Percentiles rank a stretch among this genome's conserved stretches.
These are phyloP conservation scores for Periconia digitata DNA, from an alignment of 2,329 filamentous ascomycete genomes.

Conservation along the genomic window DNA sequence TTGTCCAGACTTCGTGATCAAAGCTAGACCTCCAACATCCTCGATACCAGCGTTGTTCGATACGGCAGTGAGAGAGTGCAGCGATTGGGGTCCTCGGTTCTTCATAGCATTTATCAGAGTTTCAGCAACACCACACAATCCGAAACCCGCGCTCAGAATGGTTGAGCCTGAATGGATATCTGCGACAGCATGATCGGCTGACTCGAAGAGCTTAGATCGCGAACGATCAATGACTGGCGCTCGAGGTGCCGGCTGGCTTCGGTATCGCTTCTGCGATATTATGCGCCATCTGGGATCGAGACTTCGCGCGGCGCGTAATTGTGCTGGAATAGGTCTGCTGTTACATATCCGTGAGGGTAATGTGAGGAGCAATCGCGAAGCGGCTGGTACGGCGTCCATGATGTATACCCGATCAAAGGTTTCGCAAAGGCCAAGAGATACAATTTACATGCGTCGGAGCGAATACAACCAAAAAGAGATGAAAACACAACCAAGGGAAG, in stretches of 20 bases:
- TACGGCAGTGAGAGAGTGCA: constrained; percentile 65
- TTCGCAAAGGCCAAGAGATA: no score
- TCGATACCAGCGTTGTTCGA: constrained; percentile 80
- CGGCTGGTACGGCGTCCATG: constrained; percentile 33
- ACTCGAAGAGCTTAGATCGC: constrained; percentile 39
- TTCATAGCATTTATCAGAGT: constrained; percentile 41
- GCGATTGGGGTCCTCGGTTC: constrained; percentile 30
- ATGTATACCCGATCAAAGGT: no score
- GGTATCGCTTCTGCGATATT: constrained; percentile 23
- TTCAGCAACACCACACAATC: constrained; percentile 43
- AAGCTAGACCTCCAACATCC: constrained; percentile 64
- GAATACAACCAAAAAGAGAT: no score
- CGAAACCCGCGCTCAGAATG: constrained; percentile 43
- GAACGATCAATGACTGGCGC: constrained; percentile 38
- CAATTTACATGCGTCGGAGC: no score
- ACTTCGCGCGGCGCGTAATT: constrained; percentile 22
- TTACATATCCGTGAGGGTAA: constrained; percentile 32
- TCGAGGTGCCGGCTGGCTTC: constrained; percentile 21
- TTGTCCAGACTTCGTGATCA: constrained; percentile 69
- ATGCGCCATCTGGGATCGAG: constrained; percentile 23
- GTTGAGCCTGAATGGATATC: constrained; percentile 41
- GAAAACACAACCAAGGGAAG: constrained; percentile 2
- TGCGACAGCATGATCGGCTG: constrained; percentile 40
- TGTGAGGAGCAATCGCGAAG: constrained; percentile 31
- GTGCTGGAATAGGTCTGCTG: constrained; percentile 28